phyloP scores from a whole-genome alignment of 2,329 filamentous ascomycete genomes.

The Phoma sp. region DNA sequence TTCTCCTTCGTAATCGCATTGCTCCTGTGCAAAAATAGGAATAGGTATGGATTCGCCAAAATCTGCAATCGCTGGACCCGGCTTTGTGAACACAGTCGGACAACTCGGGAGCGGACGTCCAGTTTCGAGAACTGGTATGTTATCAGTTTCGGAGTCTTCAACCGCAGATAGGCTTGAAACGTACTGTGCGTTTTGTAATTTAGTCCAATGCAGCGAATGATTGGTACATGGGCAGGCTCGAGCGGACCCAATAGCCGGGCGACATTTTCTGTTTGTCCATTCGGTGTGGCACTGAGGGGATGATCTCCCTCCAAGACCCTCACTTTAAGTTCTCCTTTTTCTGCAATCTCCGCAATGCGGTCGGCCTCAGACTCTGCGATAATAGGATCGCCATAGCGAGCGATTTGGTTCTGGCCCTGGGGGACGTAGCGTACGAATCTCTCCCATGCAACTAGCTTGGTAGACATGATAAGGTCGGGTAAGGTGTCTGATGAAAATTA shows the following conservation, averaged over 20 bases:
- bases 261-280: background rate
- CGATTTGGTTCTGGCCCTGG: background rate
- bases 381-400: constrained; percentile 4
- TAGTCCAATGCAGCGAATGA: constrained; percentile 6
- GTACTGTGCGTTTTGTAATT: constrained; percentile 7
- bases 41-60: constrained; percentile 14
- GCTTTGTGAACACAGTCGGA: constrained; percentile 20
- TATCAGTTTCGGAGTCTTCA: constrained; percentile 3
- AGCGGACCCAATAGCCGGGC: background rate
- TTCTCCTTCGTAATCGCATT: constrained; percentile 20
- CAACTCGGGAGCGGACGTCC: background rate
- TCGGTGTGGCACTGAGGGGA: background rate
- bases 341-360: constrained; percentile 2
- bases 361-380: background rate
- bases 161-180: background rate
- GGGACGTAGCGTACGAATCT: constrained; percentile 5
- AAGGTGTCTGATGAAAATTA: background rate
- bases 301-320: background rate
- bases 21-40: constrained; percentile 30
- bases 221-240: background rate
- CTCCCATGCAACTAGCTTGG: background rate
- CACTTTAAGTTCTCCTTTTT: background rate
- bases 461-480: background rate
- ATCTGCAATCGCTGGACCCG: constrained; percentile 11
- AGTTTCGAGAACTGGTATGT: constrained; percentile 5